These are phyloP conservation scores for Hibiscus trionum DNA, from an alignment of 345 rosid genomes.

Conservation along the genomic window DNA sequence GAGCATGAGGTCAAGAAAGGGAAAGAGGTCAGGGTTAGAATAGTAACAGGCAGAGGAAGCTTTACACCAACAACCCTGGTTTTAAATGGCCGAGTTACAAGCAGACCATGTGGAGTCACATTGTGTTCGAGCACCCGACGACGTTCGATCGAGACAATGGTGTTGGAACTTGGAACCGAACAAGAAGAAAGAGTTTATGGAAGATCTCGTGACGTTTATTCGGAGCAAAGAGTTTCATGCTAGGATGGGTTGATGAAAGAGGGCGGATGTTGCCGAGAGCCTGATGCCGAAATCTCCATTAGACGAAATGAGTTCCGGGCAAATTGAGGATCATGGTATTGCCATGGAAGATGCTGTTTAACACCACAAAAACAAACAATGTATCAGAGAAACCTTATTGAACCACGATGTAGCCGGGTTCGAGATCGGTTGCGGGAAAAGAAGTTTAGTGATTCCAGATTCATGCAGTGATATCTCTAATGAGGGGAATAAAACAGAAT, in stretches of 20 bases:
- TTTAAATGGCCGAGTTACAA: constrained; percentile 30
- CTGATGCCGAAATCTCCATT: constrained; percentile 27
- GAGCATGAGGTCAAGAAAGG: constrained; percentile 45
- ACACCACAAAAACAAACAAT: not conserved
- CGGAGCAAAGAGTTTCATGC: too few relatives aligned
- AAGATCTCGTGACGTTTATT: too few relatives aligned
- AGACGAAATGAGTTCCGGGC: not conserved
- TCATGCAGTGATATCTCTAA: not conserved
- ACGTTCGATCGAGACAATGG: constrained; percentile 6
- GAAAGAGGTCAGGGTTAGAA: constrained; percentile 33
- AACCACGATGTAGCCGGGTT: too few relatives aligned
- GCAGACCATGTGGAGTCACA: constrained; percentile 22
- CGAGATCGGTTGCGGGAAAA: too few relatives aligned
- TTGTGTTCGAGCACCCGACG: constrained; percentile 1
- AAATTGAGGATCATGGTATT: not conserved
- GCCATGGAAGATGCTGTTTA: constrained; percentile 12
- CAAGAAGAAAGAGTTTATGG: constrained; percentile 3
- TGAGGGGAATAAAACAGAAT: not conserved
- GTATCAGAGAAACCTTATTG: not conserved
- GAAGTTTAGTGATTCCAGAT: not conserved
- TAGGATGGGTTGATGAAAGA: constrained; percentile 22
- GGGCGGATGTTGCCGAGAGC: constrained; percentile 37
- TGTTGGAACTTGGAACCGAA: not conserved
- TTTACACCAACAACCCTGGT: constrained; percentile 50
- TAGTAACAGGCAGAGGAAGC: constrained; percentile 52